Evolutionary conservation across 176 grass and related monocot genomes (phyloP).

Genomic region (Eremochloa ophiuroides): DNA sequence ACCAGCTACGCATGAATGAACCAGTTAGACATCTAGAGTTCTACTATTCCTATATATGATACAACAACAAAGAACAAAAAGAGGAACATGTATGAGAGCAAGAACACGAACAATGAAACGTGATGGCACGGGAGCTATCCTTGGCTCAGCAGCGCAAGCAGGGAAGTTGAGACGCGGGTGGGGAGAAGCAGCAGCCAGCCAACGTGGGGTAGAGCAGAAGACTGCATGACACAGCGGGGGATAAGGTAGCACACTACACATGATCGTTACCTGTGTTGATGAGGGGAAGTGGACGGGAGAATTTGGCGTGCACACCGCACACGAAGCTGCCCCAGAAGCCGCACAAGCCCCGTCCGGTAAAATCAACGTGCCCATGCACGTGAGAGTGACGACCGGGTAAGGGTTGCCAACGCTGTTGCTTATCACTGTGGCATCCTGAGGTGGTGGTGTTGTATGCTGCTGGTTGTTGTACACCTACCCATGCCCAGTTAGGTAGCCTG

Average conservation of each 20-base stretch:
- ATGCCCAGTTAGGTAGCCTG: too few species aligned
- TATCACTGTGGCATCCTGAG: too few species aligned
- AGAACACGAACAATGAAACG: neutral
- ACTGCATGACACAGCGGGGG: constrained; percentile 9
- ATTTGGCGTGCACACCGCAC: constrained; percentile 31
- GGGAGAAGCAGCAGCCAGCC: too few species aligned
- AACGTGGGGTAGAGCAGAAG: neutral
- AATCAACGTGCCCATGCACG: neutral
- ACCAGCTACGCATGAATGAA: neutral
- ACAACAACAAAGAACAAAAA: too few species aligned
- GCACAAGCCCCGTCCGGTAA: constrained; percentile 56
- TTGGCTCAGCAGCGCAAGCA: neutral
- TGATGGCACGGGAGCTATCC: neutral
- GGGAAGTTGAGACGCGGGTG: neutral
- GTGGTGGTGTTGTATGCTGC: too few species aligned
- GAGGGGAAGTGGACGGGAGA: neutral
- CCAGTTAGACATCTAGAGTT: neutral
- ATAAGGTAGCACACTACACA: constrained; percentile 38
- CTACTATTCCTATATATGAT: neutral
- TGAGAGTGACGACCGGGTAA: too few species aligned
- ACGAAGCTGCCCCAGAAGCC: too few species aligned
- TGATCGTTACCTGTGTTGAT: too few species aligned
- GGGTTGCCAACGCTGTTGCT: too few species aligned
- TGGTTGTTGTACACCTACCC: too few species aligned
- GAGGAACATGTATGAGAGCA: too few species aligned